A percentile compares a stretch with the other conserved stretches of the same genome.
Evolutionary conservation across 768 basidiomycete genomes (phyloP).

Genomic region (Podaxis sp.): DNA sequence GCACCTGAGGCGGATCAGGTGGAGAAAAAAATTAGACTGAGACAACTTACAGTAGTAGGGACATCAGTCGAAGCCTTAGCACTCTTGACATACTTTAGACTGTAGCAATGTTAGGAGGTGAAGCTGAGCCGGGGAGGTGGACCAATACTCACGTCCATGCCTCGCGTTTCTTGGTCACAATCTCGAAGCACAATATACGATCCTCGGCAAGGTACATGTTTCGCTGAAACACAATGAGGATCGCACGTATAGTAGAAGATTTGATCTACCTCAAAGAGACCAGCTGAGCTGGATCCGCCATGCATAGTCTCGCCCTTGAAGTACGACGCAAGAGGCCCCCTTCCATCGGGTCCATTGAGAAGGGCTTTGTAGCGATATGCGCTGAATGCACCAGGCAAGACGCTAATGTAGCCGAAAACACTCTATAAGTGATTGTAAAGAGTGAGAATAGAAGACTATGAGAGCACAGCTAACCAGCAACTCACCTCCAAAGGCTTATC

Average conservation of each 20-base stretch:
- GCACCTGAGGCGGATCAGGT: slow-evolving; percentile 42
- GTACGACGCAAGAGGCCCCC: slow-evolving; percentile 88
- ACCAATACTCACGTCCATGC: slow-evolving; percentile 66
- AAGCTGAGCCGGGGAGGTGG: slow-evolving; percentile 10
- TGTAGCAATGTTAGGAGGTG: slow-evolving; percentile 23
- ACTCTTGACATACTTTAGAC: slow-evolving; percentile 86
- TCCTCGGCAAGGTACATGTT: slow-evolving; percentile 94
- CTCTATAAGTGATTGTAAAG: slow-evolving; percentile 39
- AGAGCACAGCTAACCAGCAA: slow-evolving; percentile 7
- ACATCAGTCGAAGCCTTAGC: slow-evolving; percentile 97
- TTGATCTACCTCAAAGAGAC: slow-evolving; percentile 57
- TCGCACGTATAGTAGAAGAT: neutral
- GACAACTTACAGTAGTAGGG: slow-evolving; percentile 60
- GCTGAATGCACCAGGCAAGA: slow-evolving; percentile 90
- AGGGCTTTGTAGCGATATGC: slow-evolving; percentile 90
- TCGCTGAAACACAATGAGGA: slow-evolving; percentile 40
- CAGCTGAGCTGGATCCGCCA: slow-evolving; percentile 55
- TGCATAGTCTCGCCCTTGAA: slow-evolving; percentile 94
- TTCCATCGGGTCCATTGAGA: slow-evolving; percentile 82
- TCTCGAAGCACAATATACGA: slow-evolving; percentile 91
- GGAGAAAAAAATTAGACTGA: neutral
- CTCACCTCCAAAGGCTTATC: slow-evolving; percentile 91
- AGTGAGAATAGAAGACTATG: neutral
- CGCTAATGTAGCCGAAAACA: slow-evolving; percentile 84
- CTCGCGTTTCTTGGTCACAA: slow-evolving; percentile 85